Conservation (phyloP, 139 green algal genomes). For the Ettlia oleoabundans region DNA sequence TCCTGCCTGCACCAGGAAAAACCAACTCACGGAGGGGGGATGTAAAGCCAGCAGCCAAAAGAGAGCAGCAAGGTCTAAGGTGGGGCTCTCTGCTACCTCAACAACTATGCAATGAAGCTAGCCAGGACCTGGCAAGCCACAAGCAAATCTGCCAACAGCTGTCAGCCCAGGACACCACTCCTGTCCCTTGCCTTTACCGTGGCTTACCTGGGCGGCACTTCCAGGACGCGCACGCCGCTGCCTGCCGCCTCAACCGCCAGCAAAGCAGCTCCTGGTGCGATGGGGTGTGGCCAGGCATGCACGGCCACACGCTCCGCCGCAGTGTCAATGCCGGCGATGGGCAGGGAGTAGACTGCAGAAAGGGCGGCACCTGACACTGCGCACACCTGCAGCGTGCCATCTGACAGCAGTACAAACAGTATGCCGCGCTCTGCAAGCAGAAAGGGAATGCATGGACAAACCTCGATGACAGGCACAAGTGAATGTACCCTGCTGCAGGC, state of each 20-base stretch:
- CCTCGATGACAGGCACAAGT: not conserved
- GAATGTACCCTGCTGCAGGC: not conserved
- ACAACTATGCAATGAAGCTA: no score
- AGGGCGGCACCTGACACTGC: constrained; percentile 20
- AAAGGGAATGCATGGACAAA: not conserved
- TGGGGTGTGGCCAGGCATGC: constrained; percentile 35
- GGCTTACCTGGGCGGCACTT: no score
- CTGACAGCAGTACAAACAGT: constrained; percentile 37
- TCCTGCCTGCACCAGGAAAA: no score
- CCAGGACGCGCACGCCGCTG: constrained; percentile 38
- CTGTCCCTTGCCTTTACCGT: no score
- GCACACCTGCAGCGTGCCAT: constrained; percentile 39
- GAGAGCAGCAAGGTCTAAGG: no score
- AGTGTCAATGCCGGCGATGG: constrained; percentile 11
- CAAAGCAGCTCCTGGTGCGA: constrained; percentile 21
- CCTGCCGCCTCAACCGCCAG: constrained; percentile 36
- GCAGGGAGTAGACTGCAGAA: not conserved
- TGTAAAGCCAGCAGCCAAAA: no score
- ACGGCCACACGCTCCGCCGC: constrained; percentile 28
- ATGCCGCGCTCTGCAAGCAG: constrained; percentile 9
- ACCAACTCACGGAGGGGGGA: no score
- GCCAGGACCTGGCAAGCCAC: no score
- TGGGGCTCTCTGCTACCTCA: no score
- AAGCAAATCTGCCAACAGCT: no score
- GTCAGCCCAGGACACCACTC: no score